Evolutionary conservation across 345 rosid species (phyloP).

Genomic region (Mercurialis annua): DNA sequence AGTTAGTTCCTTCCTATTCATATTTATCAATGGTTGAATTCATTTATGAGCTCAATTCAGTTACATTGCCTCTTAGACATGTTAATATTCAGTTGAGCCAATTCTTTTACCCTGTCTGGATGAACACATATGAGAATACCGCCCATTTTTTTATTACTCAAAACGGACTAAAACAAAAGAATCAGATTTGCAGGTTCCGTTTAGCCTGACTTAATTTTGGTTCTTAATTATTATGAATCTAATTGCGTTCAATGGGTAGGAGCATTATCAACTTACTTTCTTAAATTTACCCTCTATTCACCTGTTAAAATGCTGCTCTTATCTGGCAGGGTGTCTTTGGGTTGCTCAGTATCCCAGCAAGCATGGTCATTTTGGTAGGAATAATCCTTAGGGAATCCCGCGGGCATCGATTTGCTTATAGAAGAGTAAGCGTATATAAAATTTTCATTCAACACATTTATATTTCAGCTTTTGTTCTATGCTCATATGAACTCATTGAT

Average conservation of each 20-base stretch:
- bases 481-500: constrained; percentile 17
- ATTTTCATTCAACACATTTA: constrained; percentile 3
- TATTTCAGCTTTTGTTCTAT: neutral
- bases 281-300: constrained; percentile 1
- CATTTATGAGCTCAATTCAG: neutral
- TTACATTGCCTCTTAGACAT: neutral
- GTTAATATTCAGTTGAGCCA: neutral
- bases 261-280: neutral
- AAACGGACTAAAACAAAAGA: neutral
- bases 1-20: constrained; percentile 31
- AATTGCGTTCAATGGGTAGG: neutral
- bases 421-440: constrained; percentile 33
- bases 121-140: neutral
- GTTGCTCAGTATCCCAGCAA: constrained; percentile 51
- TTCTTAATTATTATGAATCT: neutral
- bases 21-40: neutral
- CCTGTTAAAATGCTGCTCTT: constrained; percentile 7
- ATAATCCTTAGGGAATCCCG: constrained; percentile 45
- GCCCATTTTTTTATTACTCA: neutral
- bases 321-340: constrained; percentile 63
- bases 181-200: neutral
- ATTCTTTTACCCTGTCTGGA: neutral
- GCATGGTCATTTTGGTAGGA: constrained; percentile 48
- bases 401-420: constrained; percentile 32
- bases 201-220: neutral